These are phyloP conservation scores for Pseudocercospora ulei DNA, from an alignment of 2,329 filamentous ascomycete species.

Conservation along the genomic window DNA sequence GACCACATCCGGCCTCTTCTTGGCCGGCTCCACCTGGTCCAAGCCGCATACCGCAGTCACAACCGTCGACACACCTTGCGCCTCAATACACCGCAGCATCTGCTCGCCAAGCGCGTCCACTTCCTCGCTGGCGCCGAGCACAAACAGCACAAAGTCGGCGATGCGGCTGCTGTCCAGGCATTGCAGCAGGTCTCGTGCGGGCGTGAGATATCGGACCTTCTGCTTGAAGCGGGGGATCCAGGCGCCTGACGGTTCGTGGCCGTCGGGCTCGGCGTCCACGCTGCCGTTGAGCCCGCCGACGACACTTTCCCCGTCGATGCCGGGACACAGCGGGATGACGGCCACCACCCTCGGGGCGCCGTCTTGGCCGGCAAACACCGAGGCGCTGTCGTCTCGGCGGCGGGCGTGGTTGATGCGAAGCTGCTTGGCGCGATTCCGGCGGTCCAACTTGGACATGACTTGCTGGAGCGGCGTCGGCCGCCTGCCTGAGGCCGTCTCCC, in stretches of 20 bases:
- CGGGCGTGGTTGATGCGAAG: conserved; percentile 72
- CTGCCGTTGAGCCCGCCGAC: conserved; percentile 65
- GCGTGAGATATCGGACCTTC: conserved; percentile 74
- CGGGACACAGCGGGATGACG: conserved; percentile 69
- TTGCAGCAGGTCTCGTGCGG: conserved; percentile 61
- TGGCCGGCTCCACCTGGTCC: conserved; percentile 66
- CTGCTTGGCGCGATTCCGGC: conserved; percentile 90
- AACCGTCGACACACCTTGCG: conserved; percentile 89
- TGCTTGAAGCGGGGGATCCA: conserved; percentile 88
- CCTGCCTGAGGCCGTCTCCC: conserved; percentile 53
- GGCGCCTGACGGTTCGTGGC: conserved; percentile 50
- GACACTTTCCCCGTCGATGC: conserved; percentile 57
- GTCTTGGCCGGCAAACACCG: conserved; percentile 75
- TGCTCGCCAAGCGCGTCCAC: conserved; percentile 77
- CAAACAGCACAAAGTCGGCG: conserved; percentile 82
- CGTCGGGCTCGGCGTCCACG: conserved; percentile 63
- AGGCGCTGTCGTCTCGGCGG: conserved; percentile 68
- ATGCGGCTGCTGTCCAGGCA: conserved; percentile 77
- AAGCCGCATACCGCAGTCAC: conserved; percentile 66
- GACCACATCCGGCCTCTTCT: conserved; percentile 65
- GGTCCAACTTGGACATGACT: conserved; percentile 93
- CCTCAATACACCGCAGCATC: conserved; percentile 76
- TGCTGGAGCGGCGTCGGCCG: conserved; percentile 90
- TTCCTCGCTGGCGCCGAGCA: conserved; percentile 72
- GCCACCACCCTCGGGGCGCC: conserved; percentile 82